phyloP scores from a whole-genome alignment of 768 basidiomycete species.

The Lyophyllum shimeji region DNA sequence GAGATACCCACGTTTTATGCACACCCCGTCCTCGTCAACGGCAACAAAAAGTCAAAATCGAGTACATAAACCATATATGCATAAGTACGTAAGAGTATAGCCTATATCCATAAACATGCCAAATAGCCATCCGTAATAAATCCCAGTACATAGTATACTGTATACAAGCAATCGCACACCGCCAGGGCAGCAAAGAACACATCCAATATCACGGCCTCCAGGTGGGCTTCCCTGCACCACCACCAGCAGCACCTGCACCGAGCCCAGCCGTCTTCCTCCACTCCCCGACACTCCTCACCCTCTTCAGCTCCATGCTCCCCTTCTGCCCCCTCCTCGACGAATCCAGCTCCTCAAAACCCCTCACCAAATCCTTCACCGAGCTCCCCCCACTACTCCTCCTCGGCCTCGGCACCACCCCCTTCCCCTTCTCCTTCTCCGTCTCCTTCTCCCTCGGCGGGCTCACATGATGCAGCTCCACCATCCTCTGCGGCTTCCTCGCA shows the following conservation, averaged over 20 bases:
- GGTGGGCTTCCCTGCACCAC: conserved; percentile 9
- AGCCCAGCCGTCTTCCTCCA: conserved; percentile 24
- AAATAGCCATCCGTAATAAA: neutral
- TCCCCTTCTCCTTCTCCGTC: conserved; percentile 21
- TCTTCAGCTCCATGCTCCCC: conserved; percentile 26
- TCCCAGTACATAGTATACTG: neutral
- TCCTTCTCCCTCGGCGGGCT: too few relatives aligned
- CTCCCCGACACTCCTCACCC: conserved; percentile 35
- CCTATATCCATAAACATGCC: conserved; percentile 1
- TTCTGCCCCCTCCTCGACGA: conserved; percentile 26
- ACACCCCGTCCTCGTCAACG: too few relatives aligned
- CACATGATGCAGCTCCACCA: conserved; percentile 56
- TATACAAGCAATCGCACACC: too few relatives aligned
- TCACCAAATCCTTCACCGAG: conserved; percentile 73
- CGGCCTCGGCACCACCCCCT: conserved; percentile 26
- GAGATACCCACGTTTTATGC: too few relatives aligned
- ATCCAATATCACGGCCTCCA: conserved; percentile 18
- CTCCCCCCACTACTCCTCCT: conserved; percentile 67
- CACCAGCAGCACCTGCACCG: neutral
- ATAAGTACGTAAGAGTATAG: neutral
- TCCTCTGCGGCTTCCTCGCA: conserved; percentile 38
- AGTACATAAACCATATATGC: neutral
- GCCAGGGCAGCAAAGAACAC: too few relatives aligned
- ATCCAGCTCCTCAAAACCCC: conserved; percentile 51
- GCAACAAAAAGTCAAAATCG: neutral